A percentile compares a stretch with the other conserved stretches of the same genome.
Evolutionary conservation across 495 filamentous ascomycete genomes (phyloP).

Genomic region (Penicillium tannophilum): DNA sequence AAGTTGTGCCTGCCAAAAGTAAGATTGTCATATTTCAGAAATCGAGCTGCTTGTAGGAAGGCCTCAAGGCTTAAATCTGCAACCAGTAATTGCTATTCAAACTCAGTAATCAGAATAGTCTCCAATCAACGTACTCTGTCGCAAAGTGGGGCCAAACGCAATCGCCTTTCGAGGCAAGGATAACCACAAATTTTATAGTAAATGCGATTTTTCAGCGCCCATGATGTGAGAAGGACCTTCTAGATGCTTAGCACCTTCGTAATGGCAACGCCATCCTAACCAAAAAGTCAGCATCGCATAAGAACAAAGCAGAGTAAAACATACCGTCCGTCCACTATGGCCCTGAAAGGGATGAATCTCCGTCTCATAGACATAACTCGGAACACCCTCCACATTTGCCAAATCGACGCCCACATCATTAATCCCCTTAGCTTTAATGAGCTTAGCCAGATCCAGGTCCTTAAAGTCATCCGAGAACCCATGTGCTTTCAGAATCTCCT

Average conservation of each 20-base stretch:
- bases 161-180: neutral
- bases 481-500: neutral
- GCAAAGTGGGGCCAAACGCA: neutral
- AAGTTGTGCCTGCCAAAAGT: no score
- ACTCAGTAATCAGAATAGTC: no score
- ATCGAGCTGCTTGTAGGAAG: no score
- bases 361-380: neutral
- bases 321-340: neutral
- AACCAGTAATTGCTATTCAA: no score
- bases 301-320: neutral
- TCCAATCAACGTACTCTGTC: no score
- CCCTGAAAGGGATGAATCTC: neutral
- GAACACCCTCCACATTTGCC: neutral
- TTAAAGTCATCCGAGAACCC: neutral
- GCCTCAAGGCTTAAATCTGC: no score
- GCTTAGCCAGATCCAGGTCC: neutral
- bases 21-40: no score
- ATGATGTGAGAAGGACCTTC: neutral
- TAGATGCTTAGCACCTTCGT: neutral
- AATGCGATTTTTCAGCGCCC: no score
- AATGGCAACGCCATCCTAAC: neutral
- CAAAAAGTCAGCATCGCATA: neutral
- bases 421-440: neutral
- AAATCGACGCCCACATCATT: neutral
- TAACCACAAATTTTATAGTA: no score